phyloP scores from a whole-genome alignment of 257 asterid genomes.

The Nicotiana paniculata region DNA sequence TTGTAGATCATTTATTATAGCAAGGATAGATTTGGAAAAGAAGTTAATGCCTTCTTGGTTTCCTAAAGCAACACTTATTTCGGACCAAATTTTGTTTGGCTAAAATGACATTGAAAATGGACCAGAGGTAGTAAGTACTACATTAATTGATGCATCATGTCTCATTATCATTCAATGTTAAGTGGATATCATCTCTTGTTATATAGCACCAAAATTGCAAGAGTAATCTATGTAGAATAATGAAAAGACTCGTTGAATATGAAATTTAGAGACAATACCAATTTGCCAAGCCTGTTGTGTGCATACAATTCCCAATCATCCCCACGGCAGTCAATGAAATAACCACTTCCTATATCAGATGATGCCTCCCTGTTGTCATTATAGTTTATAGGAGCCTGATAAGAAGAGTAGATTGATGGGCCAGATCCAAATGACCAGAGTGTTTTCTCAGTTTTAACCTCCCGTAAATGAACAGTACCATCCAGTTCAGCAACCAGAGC shows the following conservation, averaged over 20 bases:
- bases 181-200: not conserved
- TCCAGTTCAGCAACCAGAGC: slow-evolving; percentile 79
- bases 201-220: not conserved
- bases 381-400: slow-evolving; percentile 53
- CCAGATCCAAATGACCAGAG: slow-evolving; percentile 93
- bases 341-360: slow-evolving; percentile 48
- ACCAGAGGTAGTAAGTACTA: no score
- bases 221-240: not conserved
- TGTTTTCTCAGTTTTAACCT: slow-evolving; percentile 54
- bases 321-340: slow-evolving; percentile 78
- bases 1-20: no score
- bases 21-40: no score
- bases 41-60: no score
- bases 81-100: no score
- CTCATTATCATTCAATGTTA: not conserved
- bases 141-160: not conserved
- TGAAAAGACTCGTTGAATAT: not conserved
- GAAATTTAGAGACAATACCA: slow-evolving; percentile 36
- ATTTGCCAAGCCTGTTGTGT: slow-evolving; percentile 66
- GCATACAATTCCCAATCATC: slow-evolving; percentile 89
- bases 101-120: no score
- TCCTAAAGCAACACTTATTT: no score
- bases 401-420: slow-evolving; percentile 69
- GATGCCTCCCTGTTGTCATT: slow-evolving; percentile 38
- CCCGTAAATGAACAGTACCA: slow-evolving; percentile 70